phyloP scores from a whole-genome alignment of 805 yeast species.

The Hanseniaspora lindneri region DNA sequence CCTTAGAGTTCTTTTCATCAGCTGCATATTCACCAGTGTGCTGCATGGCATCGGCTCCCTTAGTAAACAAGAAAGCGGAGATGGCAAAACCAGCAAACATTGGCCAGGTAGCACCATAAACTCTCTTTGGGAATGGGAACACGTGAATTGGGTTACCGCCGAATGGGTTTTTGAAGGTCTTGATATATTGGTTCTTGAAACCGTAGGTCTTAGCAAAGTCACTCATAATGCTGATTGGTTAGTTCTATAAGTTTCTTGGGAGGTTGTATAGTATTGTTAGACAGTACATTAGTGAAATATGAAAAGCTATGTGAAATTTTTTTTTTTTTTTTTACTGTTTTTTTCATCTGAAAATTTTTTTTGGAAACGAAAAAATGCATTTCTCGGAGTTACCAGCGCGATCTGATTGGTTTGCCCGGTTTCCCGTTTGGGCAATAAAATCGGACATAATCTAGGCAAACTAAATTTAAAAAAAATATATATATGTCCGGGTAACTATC shows the following conservation, averaged over 20 bases:
- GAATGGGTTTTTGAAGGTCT: constrained; percentile 16
- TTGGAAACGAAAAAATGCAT: not conserved
- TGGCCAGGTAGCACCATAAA: constrained; percentile 14
- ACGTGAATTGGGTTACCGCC: constrained; percentile 15
- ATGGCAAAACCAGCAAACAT: constrained; percentile 14
- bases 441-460: too few relatives aligned
- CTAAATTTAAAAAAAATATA: too few relatives aligned
- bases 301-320: too few relatives aligned
- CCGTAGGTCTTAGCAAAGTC: constrained; percentile 16
- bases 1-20: constrained; percentile 13
- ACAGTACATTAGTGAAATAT: too few relatives aligned
- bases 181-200: constrained; percentile 14
- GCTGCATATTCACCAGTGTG: constrained; percentile 15
- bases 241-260: not conserved
- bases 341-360: not conserved
- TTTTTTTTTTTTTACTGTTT: not conserved
- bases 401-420: not conserved
- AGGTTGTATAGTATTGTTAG: too few relatives aligned
- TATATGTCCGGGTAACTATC: too few relatives aligned
- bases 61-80: constrained; percentile 11
- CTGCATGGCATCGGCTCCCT: constrained; percentile 15
- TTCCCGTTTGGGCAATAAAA: too few relatives aligned
- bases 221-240: constrained; percentile 2
- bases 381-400: not conserved
- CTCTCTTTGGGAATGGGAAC: constrained; percentile 16